Evolutionary conservation across 2,329 filamentous ascomycete genomes (phyloP), one percentile per base, ranked within the genome.

Genomic region (Metarhizium guizhouense): DNA sequence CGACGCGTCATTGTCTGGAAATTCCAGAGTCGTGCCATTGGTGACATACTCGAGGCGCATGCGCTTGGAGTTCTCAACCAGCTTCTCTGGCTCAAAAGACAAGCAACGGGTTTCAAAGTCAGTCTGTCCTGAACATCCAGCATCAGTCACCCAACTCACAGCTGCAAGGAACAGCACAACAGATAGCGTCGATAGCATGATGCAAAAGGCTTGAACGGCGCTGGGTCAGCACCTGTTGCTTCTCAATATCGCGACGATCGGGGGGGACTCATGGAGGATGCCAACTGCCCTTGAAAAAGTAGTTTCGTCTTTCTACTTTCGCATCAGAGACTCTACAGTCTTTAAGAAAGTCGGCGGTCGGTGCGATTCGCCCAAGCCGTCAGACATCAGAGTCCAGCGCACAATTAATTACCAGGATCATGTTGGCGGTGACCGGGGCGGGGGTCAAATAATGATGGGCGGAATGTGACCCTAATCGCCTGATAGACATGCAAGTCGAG

Each of bases 1-100:
- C 43, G 72, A 69, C 14, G 65, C 61, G 52, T 74, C 67, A 57
- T 70, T 68, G 18, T 71, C 68, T 1, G 72, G 63, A 16, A 74
- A 38, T 16, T 36, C 29, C 10, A 58, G 52, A 10, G 20, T 54
- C 7, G 56, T 51, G n/a, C 55, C 55, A 14, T n/a, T 47, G 16
- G 54, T 11, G 16, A 57, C 47, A 48, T 56, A 54, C 47, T 57
- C 55, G 42, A 58, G 53, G 36, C 30, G 45, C 43, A 47, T 53
- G 5, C 43, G 54, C 6, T 47, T 49, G 16, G 54, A 30, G 45
- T 53, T 56, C 8, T 13, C 20, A 29, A 56, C 25, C 30, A 56
- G 47, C 51, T 36, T 50, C 43, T 49, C 54, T 10, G 54, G 54
- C 45, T 30, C 43, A 34, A 56, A 53, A 10, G 54, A 49, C 8